Base-by-base conservation (phyloP, 2,329 filamentous ascomycete species). In the Trematosphaeria pertusa region DNA sequence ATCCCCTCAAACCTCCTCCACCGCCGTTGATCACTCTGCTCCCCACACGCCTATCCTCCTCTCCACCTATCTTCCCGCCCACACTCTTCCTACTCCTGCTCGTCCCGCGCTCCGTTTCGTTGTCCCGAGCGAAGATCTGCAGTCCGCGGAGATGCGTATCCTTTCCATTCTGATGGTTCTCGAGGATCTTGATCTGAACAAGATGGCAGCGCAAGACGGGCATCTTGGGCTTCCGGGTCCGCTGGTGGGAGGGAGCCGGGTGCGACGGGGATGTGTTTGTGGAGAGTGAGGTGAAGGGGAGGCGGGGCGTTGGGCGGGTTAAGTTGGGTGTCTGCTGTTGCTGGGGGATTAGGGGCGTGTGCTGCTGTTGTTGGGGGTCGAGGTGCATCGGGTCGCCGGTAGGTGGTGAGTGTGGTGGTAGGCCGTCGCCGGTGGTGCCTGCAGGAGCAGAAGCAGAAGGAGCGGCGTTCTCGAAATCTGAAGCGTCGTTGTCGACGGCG, bases 151-250 rank as follows among this genome's bases (percentile, higher is more conserved):
- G 82, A 77, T 99, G 94, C n/a, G 94, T 99, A 70, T 99, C 94
- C 71, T 99, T 99, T 55, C 94, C 94, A 70, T 99, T 99, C 74
- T 99, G 94, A 71, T 99, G 94, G 67, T 99, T 99, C 75, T 97
- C 94, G 40, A 93, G 82, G 37, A 99, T 87, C 58, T 89, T 86
- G 64, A 97, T 86, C 71, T 97, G 92, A 20, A 99, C 81, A 21
- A 97, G 84, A 75, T 93, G 96, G 12, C 89, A 91, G 50, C 92
- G 85, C 14, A 97, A 82, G 1, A 92, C 88, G 61, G 77, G 77
- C 86, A 88, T 31, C 82, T 87, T 63, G 85, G 85, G 37, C 78
- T 79, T 36, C 82, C 84, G 31, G 80, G 78, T n/a, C 81, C 9
- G 41, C 0, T 24, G 0, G 35, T 7, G 12, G 40, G 19, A 5